Conservation (phyloP, 768 basidiomycete species). For the Suillus placidus region DNA sequence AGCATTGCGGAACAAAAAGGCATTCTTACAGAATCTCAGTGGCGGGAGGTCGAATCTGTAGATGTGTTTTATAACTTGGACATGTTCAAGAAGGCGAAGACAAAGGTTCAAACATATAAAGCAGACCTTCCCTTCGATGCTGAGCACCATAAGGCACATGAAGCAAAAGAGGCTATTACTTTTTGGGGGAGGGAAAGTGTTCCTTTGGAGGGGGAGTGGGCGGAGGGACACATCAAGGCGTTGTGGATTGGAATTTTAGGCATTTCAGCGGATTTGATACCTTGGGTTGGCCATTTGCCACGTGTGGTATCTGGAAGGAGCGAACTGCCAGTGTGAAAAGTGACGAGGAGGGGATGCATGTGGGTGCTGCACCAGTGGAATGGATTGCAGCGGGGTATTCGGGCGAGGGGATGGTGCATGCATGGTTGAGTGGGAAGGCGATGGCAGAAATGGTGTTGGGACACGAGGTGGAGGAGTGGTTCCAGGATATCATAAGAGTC, state of each 20-base stretch:
- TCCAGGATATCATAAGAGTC: slow-evolving; percentile 53
- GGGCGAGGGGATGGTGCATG: slow-evolving; percentile 76
- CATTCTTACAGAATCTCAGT: slow-evolving; percentile 55
- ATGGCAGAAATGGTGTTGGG: slow-evolving; percentile 61
- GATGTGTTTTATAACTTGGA: slow-evolving; percentile 55
- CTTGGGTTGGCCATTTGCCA: slow-evolving; percentile 75
- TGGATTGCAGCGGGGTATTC: slow-evolving; percentile 75
- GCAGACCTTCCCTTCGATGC: slow-evolving; percentile 55
- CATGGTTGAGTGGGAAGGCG: slow-evolving; percentile 66
- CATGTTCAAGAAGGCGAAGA: slow-evolving; percentile 45
- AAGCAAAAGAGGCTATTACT: slow-evolving; percentile 47
- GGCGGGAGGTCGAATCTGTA: slow-evolving; percentile 56
- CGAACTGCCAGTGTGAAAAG: slow-evolving; percentile 17
- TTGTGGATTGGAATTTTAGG: slow-evolving; percentile 69
- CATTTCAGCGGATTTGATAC: slow-evolving; percentile 59
- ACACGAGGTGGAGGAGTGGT: slow-evolving; percentile 41
- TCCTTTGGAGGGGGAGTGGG: slow-evolving; percentile 33
- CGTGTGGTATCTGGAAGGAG: slow-evolving; percentile 47
- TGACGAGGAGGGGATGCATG: neutral
- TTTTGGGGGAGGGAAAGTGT: slow-evolving; percentile 47
- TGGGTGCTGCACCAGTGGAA: slow-evolving; percentile 52
- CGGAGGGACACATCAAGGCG: slow-evolving; percentile 51
- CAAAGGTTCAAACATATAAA: slow-evolving; percentile 46
- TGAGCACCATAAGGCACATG: slow-evolving; percentile 32
- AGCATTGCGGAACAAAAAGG: slow-evolving; percentile 55